Evolutionary conservation across 2,329 filamentous ascomycete species (phyloP).

Genomic region (Mycosphaerella arachidis): DNA sequence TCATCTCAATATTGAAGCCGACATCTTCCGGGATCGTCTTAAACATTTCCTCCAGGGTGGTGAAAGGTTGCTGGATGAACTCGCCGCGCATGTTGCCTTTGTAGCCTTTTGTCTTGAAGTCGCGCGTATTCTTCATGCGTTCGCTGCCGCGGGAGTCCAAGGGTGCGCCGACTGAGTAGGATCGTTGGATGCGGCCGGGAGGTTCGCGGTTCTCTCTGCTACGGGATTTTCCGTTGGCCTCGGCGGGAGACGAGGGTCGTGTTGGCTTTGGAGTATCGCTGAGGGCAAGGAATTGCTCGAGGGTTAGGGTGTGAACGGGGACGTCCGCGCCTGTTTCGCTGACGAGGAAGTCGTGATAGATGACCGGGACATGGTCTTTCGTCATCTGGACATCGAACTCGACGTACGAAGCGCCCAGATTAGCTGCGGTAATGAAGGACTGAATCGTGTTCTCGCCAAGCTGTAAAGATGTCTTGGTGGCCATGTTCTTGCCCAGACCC

Average conservation of each 20-base stretch:
- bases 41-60: constrained; percentile 91
- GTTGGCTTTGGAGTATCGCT: constrained; percentile 24
- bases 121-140: constrained; percentile 93
- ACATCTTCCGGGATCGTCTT: constrained; percentile 73
- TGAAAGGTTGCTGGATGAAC: constrained; percentile 93
- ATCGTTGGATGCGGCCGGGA: constrained; percentile 40
- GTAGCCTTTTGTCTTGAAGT: constrained; percentile 91
- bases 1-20: constrained; percentile 98
- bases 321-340: constrained; percentile 97
- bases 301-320: constrained; percentile 86
- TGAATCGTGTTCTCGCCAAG: constrained; percentile 92
- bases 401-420: constrained; percentile 72
- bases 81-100: constrained; percentile 92
- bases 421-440: constrained; percentile 94
- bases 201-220: constrained; percentile 10
- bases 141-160: constrained; percentile 46
- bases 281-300: constrained; percentile 77
- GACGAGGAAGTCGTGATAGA: constrained; percentile 97
- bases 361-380: constrained; percentile 97
- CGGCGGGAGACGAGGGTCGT: constrained; percentile 14
- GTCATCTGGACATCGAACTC: constrained; percentile 89
- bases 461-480: constrained; percentile 79
- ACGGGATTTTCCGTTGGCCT: constrained; percentile 4
- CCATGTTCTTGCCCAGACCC: constrained; percentile 82
- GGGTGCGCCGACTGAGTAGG: constrained; percentile 57